These are phyloP conservation scores for Pontederia crassipes DNA, from an alignment of 176 grass and related monocot species.

Conservation along the genomic window DNA sequence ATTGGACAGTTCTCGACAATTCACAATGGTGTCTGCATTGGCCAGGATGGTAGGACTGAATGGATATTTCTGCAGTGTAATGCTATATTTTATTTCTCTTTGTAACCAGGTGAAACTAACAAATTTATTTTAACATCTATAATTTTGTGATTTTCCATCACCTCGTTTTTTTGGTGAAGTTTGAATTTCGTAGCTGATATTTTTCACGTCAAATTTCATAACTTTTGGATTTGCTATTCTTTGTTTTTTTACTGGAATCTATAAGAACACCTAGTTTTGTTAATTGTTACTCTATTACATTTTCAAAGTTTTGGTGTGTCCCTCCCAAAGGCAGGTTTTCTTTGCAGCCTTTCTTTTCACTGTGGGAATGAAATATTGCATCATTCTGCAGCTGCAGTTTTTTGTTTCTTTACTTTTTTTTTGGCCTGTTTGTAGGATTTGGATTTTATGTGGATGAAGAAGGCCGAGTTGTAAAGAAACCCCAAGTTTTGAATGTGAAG, in stretches of 20 bases:
- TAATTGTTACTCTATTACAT: not conserved
- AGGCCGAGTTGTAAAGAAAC: constrained; percentile 69
- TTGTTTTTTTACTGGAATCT: constrained; percentile 1
- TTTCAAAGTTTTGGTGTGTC: not conserved
- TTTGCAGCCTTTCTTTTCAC: not conserved
- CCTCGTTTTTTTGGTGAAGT: no score
- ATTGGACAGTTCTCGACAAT: constrained; percentile 59
- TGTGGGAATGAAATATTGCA: not conserved
- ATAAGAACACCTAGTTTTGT: not conserved
- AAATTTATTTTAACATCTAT: no score
- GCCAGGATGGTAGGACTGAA: constrained; percentile 71
- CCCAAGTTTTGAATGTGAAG: constrained; percentile 44
- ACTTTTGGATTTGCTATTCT: not conserved
- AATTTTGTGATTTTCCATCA: no score
- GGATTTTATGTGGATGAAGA: constrained; percentile 70
- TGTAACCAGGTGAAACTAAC: not conserved
- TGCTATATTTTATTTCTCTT: constrained; percentile 3
- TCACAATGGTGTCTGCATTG: constrained; percentile 69
- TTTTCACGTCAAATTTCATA: not conserved
- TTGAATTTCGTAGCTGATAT: no score
- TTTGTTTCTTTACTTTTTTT: not conserved
- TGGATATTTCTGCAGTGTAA: not conserved
- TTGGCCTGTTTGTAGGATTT: constrained; percentile 36
- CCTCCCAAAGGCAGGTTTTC: not conserved
- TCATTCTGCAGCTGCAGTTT: not conserved